Evolutionary conservation across 1,139 yeast genomes (phyloP).

Genomic region (Kodamaea sp.): DNA sequence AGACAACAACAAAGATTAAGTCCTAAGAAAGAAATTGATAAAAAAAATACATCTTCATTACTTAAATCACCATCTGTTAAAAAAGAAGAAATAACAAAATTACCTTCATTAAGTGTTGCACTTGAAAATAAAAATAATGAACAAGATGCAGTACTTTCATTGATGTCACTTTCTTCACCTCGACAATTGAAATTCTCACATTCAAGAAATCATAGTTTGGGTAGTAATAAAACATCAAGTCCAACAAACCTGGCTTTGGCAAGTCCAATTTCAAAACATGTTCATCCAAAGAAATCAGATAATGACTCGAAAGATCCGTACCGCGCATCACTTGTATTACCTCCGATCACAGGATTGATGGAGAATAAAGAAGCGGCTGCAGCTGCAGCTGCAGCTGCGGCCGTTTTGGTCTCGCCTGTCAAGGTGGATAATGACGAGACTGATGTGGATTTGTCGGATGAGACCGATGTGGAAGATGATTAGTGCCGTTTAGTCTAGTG

Average conservation of each 20-base stretch:
- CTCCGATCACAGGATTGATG: slow-evolving; percentile 34
- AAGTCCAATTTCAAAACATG: slow-evolving; percentile 14
- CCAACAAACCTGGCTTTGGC: slow-evolving; percentile 16
- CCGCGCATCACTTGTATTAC: slow-evolving; percentile 20
- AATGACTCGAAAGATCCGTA: slow-evolving; percentile 1
- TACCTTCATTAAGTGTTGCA: slow-evolving; percentile 35
- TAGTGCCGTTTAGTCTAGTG: no score
- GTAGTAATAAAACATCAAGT: slow-evolving; percentile 19
- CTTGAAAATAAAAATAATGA: slow-evolving; percentile 19
- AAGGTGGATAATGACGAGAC: slow-evolving; percentile 32
- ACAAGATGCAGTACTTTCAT: slow-evolving; percentile 44
- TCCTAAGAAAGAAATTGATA: slow-evolving; percentile 2
- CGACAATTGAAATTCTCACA: slow-evolving; percentile 33
- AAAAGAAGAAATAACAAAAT: slow-evolving; percentile 9
- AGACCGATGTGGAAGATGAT: slow-evolving; percentile 12
- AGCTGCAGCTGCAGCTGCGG: slow-evolving; percentile 4
- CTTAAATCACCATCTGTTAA: no score
- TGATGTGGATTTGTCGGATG: slow-evolving; percentile 21
- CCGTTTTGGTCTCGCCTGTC: slow-evolving; percentile 6
- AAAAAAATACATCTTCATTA: no score
- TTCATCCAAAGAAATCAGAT: not conserved
- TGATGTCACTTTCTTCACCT: slow-evolving; percentile 46
- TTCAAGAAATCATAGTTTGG: slow-evolving; percentile 31
- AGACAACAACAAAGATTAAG: slow-evolving; percentile 18
- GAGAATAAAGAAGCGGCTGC: slow-evolving; percentile 11